Conservation (phyloP, 176 grass and related monocot genomes). For the Neostapfia colusana region DNA sequence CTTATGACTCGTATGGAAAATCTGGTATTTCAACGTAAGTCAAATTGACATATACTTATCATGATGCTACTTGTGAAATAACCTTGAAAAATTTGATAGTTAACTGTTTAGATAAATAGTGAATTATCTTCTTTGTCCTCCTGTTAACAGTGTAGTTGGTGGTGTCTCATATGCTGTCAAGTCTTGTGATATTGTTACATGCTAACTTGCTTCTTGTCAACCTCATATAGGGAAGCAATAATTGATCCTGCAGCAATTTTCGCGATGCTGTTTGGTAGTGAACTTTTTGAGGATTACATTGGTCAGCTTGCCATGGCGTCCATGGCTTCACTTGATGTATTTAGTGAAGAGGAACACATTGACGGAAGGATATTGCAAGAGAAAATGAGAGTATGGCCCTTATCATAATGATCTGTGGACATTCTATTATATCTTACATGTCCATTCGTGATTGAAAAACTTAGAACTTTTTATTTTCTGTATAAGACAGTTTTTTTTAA, state of each 20-base stretch:
- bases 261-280: conserved; percentile 95
- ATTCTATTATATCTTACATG: background rate
- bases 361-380: conserved; percentile 69
- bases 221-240: conserved; percentile 73
- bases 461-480: conserved; percentile 15
- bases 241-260: conserved; percentile 98
- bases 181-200: conserved; percentile 22
- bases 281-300: conserved; percentile 97
- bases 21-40: conserved; percentile 93
- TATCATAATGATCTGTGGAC: conserved; percentile 18
- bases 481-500: background rate
- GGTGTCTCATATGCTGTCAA: conserved; percentile 11
- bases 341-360: conserved; percentile 60
- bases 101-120: conserved; percentile 46
- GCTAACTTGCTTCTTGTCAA: conserved; percentile 38
- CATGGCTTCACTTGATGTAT: conserved; percentile 87
- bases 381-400: conserved; percentile 69
- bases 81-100: background rate
- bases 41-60: background rate
- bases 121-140: conserved; percentile 45
- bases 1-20: conserved; percentile 78
- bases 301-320: conserved; percentile 88
- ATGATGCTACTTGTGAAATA: background rate
- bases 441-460: conserved; percentile 15
- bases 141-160: conserved; percentile 36